Percentiles rank a stretch among this genome's conserved stretches.
phyloP scores from a whole-genome alignment of 83 land plant genomes.

The Thuja plicata region DNA sequence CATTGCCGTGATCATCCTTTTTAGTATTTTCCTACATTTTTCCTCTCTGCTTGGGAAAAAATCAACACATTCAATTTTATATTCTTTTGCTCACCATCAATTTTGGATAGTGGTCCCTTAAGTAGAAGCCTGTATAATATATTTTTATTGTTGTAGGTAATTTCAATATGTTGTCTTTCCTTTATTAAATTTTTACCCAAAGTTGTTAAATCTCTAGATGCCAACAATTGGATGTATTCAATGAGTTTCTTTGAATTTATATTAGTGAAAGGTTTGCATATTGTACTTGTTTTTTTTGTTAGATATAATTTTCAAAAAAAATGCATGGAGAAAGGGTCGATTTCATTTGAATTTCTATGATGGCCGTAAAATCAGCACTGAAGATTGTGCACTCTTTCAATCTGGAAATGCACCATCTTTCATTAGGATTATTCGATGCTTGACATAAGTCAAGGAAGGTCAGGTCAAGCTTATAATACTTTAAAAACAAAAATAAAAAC shows the following conservation, averaged over 20 bases:
- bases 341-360: constrained; percentile 46
- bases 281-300: not conserved
- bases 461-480: too few relatives aligned
- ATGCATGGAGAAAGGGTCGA: not conserved
- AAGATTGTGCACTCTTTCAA: too few relatives aligned
- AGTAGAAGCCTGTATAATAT: not conserved
- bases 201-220: not conserved
- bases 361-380: constrained; percentile 84
- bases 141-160: not conserved
- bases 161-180: too few relatives aligned
- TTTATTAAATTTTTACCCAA: not conserved
- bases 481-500: too few relatives aligned
- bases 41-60: too few relatives aligned
- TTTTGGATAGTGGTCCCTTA: not conserved
- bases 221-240: not conserved
- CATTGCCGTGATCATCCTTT: not conserved
- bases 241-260: not conserved
- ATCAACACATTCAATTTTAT: not conserved
- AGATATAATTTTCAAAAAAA: not conserved
- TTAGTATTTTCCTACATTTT: not conserved
- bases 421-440: too few relatives aligned
- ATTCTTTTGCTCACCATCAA: not conserved
- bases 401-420: too few relatives aligned
- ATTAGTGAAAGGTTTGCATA: not conserved
- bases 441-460: too few relatives aligned